These are phyloP conservation scores for Buddleja alternifolia DNA, from an alignment of 257 asterid genomes.

Conservation along the genomic window DNA sequence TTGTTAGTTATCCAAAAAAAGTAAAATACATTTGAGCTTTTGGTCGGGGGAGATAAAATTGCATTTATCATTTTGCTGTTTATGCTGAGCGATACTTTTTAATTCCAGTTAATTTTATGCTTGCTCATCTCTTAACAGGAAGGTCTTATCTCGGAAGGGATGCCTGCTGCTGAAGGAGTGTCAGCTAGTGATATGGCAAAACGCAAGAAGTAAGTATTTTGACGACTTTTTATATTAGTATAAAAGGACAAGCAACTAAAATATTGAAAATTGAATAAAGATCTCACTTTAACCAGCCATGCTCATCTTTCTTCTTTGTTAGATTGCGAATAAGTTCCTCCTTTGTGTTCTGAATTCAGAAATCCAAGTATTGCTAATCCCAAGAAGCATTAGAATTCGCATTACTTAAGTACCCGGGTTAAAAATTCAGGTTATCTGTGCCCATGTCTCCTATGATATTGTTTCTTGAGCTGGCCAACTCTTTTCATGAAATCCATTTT, in stretches of 20 bases:
- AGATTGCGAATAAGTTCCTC: too few relatives aligned
- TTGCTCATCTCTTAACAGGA: constrained; percentile 59
- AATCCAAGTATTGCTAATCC: too few relatives aligned
- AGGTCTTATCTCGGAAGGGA: constrained; percentile 81
- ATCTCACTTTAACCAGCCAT: too few relatives aligned
- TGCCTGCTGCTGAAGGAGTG: constrained; percentile 94
- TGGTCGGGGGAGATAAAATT: not conserved
- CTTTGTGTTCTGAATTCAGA: too few relatives aligned
- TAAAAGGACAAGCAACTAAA: not conserved
- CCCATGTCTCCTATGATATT: too few relatives aligned
- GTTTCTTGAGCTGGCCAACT: too few relatives aligned
- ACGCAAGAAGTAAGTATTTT: constrained; percentile 72
- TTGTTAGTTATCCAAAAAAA: constrained; percentile 10
- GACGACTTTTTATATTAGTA: constrained; percentile 1
- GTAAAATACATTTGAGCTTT: constrained; percentile 8
- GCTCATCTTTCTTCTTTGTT: too few relatives aligned
- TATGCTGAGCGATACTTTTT: not conserved
- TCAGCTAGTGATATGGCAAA: constrained; percentile 80
- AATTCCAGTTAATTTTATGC: constrained; percentile 20
- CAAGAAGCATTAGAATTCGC: too few relatives aligned
- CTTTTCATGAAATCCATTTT: too few relatives aligned
- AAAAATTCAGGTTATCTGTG: too few relatives aligned
- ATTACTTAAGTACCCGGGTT: too few relatives aligned
- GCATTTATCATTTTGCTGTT: constrained; percentile 7
- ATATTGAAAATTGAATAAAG: too few relatives aligned